Percentiles rank a stretch among this genome's conserved stretches.
phyloP scores from a whole-genome alignment of 2,329 filamentous ascomycete species.

The Emydomyces testavorans region DNA sequence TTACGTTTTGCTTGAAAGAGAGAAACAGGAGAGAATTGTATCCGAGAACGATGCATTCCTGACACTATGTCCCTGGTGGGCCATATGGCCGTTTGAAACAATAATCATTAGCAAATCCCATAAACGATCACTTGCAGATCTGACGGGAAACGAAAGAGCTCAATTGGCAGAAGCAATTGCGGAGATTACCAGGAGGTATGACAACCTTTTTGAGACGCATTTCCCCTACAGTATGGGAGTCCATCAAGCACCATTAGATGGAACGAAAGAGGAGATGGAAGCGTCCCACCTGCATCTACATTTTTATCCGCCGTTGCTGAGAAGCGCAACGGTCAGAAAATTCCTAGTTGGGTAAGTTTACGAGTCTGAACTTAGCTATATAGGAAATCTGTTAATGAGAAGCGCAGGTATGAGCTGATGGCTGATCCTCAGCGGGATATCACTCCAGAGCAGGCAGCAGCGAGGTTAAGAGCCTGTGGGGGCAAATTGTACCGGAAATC shows the following conservation, averaged over 20 bases:
- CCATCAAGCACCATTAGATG: conserved; percentile 83
- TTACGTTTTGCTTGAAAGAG: conserved; percentile 71
- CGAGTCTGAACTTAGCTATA: neutral
- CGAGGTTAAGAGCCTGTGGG: conserved; percentile 60
- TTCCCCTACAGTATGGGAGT: conserved; percentile 97
- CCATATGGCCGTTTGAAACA: conserved; percentile 91
- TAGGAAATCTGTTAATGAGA: conserved; percentile 12
- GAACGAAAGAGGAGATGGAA: conserved; percentile 70
- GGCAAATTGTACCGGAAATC: conserved; percentile 74
- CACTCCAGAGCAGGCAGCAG: conserved; percentile 88
- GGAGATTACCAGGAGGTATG: conserved; percentile 81
- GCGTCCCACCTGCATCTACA: conserved; percentile 90
- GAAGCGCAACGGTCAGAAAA: conserved; percentile 88
- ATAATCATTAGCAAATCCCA: conserved; percentile 79
- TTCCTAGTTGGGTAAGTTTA: conserved; percentile 66
- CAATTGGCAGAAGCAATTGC: conserved; percentile 73
- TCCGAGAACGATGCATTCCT: conserved; percentile 79
- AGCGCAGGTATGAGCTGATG: conserved; percentile 67
- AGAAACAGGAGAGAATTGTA: conserved; percentile 73
- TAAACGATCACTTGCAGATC: conserved; percentile 71
- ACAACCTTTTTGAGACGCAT: conserved; percentile 92
- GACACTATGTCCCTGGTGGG: conserved; percentile 94
- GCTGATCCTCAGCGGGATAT: conserved; percentile 97
- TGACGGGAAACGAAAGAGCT: conserved; percentile 57
- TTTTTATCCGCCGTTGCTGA: conserved; percentile 87